Base-by-base conservation (phyloP, 495 filamentous ascomycete genomes). In the Chaetomium fimeti region DNA sequence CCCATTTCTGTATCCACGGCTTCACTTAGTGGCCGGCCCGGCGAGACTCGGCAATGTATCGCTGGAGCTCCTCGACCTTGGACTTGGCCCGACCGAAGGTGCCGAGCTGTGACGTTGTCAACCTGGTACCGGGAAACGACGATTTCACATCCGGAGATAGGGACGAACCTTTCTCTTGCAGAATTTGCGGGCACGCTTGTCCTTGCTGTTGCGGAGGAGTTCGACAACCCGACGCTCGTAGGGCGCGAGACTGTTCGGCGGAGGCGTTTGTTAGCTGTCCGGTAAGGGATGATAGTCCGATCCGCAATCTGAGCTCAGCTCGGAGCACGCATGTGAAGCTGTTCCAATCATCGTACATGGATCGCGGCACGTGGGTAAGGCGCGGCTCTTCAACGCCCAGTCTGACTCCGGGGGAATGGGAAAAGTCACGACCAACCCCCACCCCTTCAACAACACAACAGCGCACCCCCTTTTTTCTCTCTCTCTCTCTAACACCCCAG, bases 191-290 rank as follows among this genome's bases (percentile, higher is more conserved):
- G 94, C 94, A 82, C 94, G 91, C 90, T 98, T 98, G 81, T 98
- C 94, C 84, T 96, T 96, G 84, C 88, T 87, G 87, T 98, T 98
- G 71, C 94, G 91, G 78, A 98, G 88, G 69, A 98, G 85, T 87
- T 98, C 94, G 78, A 98, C 95, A 76, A 98, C 90, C 73, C 94
- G 92, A 77, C 93, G 92, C 85, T 98, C 94, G 76, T 97, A 97
- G 72, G 92, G 93, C 69, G 93, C 92, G 74, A 96, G 90, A 79
- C 66, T 73, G 59, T 61, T 71, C 48, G 58, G 57, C 32, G 18
- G 0, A 60, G 67, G 7, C 27, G 20, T 9, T 3, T 52, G 25
- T 54, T 43, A 57, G 20, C 24, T 36, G 9, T 9, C 4, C 9
- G 9, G 32, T 36, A n/a, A n/a, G n/a, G n/a, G n/a, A n/a, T n/a